Evolutionary conservation across 2,329 filamentous ascomycete species (phyloP), one percentile per base, ranked within the genome.

Genomic region (Fusarium sp.): DNA sequence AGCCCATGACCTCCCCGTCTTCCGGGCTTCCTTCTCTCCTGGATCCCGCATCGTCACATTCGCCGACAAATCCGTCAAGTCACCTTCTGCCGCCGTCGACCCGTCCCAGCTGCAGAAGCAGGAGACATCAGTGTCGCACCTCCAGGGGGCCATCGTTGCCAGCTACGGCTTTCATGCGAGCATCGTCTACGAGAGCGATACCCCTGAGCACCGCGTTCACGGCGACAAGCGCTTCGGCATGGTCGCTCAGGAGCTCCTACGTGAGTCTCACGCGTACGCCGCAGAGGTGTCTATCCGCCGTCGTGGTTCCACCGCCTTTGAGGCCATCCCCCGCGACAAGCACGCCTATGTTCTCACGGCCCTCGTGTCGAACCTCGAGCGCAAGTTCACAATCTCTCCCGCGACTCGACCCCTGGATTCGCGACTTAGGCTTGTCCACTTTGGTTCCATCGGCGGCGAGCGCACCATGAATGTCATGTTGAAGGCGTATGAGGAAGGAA

Each of bases 141-240:
- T 93, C 27, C 89, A 93, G 77, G 95, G 95, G 30, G 93, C 93
- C 27, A 94, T 98, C 25, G 95, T 98, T 2, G 92, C 92, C 52
- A 97, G 93, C 81, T 97, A 97, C 89, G 96, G 94, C 22, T 91
- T 98, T 79, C 96, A 98, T 79, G 94, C 95, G 33, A 91, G 92
- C 47, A 88, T 98, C 4, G 95, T 98, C 25, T 95, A 94, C 76
- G 95, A 98, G 84, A 97, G 94, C 82, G 96, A 98, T 82, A 97
- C 95, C 0, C 86, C 90, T 0, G 92, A 91, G 73, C 96, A 96
- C 82, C 92, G 96, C 71, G 89, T 90, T 74, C 92, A 93, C 78
- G 96, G 96, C 14, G 87, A 87, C 35, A 90, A 93, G 80, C 89
- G 96, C 22, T 98, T 98, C 83, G 89, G 91, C 66, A 94, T 98